phyloP scores from a whole-genome alignment of 2,329 filamentous ascomycete genomes.

The Fusarium tanahbumbuense region DNA sequence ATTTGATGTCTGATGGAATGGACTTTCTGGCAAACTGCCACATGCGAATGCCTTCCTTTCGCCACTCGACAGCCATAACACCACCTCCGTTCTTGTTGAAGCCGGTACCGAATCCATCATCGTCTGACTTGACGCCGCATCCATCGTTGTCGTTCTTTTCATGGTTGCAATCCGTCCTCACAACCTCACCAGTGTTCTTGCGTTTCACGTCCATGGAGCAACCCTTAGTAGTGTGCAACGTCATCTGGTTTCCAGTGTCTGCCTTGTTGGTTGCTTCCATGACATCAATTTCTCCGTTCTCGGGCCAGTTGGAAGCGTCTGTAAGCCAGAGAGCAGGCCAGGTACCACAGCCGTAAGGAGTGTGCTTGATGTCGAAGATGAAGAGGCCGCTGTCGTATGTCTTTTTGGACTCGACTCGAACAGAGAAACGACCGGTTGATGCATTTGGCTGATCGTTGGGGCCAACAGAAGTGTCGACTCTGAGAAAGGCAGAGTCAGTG shows the following conservation, averaged over 20 bases:
- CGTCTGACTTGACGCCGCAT: constrained; percentile 63
- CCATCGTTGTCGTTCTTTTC: constrained; percentile 65
- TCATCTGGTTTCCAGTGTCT: constrained; percentile 67
- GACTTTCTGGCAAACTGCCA: constrained; percentile 67
- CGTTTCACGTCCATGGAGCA: constrained; percentile 67
- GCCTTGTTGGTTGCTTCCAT: constrained; percentile 69
- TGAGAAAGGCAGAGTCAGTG: constrained; percentile 63
- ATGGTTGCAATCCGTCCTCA: constrained; percentile 63
- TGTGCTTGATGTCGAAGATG: constrained; percentile 73
- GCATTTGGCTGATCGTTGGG: constrained; percentile 61
- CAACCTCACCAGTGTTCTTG: constrained; percentile 60
- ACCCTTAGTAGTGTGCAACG: constrained; percentile 65
- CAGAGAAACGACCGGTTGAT: constrained; percentile 70
- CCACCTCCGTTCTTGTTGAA: constrained; percentile 68
- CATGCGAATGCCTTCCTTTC: constrained; percentile 69
- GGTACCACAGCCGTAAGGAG: constrained; percentile 71
- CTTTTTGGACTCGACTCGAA: constrained; percentile 70
- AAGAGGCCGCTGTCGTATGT: constrained; percentile 74
- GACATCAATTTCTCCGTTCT: constrained; percentile 73
- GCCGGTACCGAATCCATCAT: constrained; percentile 60
- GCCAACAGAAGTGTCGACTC: constrained; percentile 70
- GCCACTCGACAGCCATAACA: constrained; percentile 71
- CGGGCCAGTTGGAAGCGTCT: constrained; percentile 71
- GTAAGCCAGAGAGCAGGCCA: constrained; percentile 76
- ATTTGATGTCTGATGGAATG: constrained; percentile 65